Base-by-base conservation (phyloP, 805 yeast genomes). In the Cyberlindnera galapagoensis region DNA sequence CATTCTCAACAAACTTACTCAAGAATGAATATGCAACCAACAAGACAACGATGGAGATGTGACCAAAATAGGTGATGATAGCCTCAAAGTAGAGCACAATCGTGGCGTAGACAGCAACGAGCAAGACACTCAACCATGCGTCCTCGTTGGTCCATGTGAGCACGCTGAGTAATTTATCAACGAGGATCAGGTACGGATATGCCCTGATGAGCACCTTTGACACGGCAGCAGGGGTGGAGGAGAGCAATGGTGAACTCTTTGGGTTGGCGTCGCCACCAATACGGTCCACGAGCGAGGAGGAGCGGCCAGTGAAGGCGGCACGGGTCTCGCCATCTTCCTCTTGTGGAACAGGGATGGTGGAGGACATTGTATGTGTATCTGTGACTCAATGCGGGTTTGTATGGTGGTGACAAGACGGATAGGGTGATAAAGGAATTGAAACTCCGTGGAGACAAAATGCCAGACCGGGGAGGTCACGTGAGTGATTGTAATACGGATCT, bases 111-210 rank as follows among this genome's bases (percentile, higher is more conserved):
- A 63, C 46, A 3, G 74, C 61, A 16, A 81, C 69, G 28, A 80
- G 47, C 18, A 86, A 65, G 13, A 82, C 62, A 47, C 86, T 76
- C 35, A 79, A 59, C 85, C 90, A 86, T 21, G 71, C 65, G 53
- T 85, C 92, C 22, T 82, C 88, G 40, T 78, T 77, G 3, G 97
- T 83, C 98, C 98, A 90, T 0, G 97, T 88, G 22, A 84, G 56
- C 24, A 87, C 66, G 26, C 84, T 77, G 34, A 87, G 63, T 3
- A 73, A 41, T 43, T 77, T 75, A 54, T 88, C 86, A 8, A 78
- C 74, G 2, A 82, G 71, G 24, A 83, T 67, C 26, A 90, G 63
- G 52, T 85, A 85, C 2, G 97, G 97, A 54, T 90, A 88, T 8
- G 94, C 75, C 39, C 76, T 69, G 24, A 87, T 74, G 31, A 90